Base-by-base conservation (phyloP, 2,329 filamentous ascomycete species). In the Neonectria ditissima region DNA sequence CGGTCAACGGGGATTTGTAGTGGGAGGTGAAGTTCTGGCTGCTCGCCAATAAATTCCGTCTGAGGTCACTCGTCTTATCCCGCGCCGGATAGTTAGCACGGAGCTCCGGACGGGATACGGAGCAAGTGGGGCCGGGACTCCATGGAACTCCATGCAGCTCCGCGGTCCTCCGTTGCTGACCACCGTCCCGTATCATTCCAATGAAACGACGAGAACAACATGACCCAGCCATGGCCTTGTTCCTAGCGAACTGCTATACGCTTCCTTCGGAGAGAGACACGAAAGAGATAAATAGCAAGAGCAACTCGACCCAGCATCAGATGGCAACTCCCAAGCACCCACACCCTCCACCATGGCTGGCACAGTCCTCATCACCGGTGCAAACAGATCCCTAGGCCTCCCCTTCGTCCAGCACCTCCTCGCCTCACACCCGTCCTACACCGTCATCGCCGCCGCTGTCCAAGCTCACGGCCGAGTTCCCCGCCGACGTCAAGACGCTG, bases 341-440 rank as follows among this genome's bases (percentile, higher is more conserved):
- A 14, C 18, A 2, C 3, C 20, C 13, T 9, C 18, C 9, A 51
- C 9, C 3, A 78, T 78, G 76, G 20, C 66, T 3, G 76, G 75
- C 45, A 78, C 78, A 0, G 70, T 81, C 30, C 65, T 80, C 24
- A 63, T 80, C 37, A 80, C 78, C 0, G 78, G 76, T 0, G 78
- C 78, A 20, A 81, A 81, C 58, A 78, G 79, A 44, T 81, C 80
- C 13, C 59, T 69, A 0, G 72, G 65, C 5, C 32, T 65, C 0
- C 56, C 44, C 2, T 71, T 69, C 6, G 54, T 72, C 43, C 37
- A 66, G 0, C 55, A 64, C 3, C 16, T 74, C 22, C 48, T 72
- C 10, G 28, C 55, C 0, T 28, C 54, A 16, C 61, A 70, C 26
- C 72, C 72, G 13, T 43, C 59, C 0, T 57, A 73, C n/a, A 76